These are phyloP conservation scores for Cystobasidium sp. DNA, from an alignment of 1,284 basidiomycete species.

Conservation along the genomic window DNA sequence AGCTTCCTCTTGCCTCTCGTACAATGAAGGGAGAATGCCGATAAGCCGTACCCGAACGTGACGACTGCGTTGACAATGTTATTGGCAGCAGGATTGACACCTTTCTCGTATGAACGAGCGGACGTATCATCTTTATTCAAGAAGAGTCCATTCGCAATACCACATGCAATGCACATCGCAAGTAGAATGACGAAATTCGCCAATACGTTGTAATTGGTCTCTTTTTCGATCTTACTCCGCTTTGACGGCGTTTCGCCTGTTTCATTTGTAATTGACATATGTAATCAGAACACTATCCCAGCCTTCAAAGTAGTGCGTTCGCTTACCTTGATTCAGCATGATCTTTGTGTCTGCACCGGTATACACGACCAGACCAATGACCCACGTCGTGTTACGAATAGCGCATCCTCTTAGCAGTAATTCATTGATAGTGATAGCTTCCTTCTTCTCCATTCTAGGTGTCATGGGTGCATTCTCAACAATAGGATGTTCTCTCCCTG, in stretches of 20 bases:
- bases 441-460: conserved; percentile 53
- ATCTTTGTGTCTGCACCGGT: conserved; percentile 97
- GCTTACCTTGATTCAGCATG: conserved; percentile 73
- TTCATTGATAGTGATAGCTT: conserved; percentile 80
- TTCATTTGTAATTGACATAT: no score
- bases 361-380: conserved; percentile 90
- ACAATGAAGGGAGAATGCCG: conserved; percentile 3
- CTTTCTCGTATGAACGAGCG: conserved; percentile 71
- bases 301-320: no score
- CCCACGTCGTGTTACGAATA: conserved; percentile 91
- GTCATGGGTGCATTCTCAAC: conserved; percentile 49
- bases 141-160: conserved; percentile 74
- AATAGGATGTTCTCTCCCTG: conserved; percentile 51
- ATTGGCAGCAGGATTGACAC: conserved; percentile 67
- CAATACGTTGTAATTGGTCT: conserved; percentile 98
- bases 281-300: no score
- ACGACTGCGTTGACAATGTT: conserved; percentile 77
- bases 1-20: background rate
- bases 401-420: conserved; percentile 88
- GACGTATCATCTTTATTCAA: conserved; percentile 70
- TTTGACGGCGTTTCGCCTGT: conserved; percentile 67
- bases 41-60: conserved; percentile 76
- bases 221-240: conserved; percentile 92
- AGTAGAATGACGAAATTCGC: conserved; percentile 87
- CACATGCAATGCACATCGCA: conserved; percentile 72